Evolutionary conservation across 176 grass and related monocot genomes (phyloP).

Genomic region (Aegilops umbellulata): DNA sequence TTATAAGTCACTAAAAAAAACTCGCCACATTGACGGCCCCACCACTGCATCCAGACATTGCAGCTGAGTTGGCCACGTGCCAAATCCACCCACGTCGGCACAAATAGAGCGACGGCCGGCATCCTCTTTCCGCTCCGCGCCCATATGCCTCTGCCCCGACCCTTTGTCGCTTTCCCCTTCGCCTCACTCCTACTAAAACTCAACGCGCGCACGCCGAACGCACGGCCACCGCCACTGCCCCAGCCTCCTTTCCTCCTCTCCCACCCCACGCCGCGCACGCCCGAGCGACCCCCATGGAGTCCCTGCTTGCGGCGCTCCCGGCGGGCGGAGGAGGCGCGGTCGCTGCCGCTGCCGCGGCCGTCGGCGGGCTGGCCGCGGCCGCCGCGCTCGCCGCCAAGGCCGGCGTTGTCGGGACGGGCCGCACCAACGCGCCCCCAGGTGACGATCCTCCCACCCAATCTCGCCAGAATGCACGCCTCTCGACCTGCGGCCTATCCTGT

Average conservation of each 20-base stretch:
- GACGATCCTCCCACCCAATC: neutral
- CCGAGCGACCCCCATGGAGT: neutral
- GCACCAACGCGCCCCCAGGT: neutral
- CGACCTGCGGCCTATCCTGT: no score
- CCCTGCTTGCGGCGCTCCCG: neutral
- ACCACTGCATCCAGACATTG: no score
- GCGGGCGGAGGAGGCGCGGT: neutral
- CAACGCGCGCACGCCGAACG: neutral
- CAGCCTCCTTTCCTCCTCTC: neutral
- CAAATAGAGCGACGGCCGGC: neutral
- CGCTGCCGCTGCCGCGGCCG: neutral
- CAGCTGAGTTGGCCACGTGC: no score
- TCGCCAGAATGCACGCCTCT: neutral
- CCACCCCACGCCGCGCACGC: neutral
- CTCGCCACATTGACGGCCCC: no score
- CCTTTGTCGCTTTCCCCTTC: neutral
- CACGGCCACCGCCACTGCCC: neutral
- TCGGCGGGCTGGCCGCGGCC: neutral
- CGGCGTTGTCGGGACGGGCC: neutral
- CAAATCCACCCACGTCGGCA: no score
- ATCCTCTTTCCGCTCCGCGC: neutral
- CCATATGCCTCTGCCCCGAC: neutral
- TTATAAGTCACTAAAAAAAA: no score
- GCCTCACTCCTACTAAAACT: neutral
- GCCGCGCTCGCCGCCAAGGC: conserved; percentile 1